A percentile compares a stretch with the other conserved stretches of the same genome.
phyloP scores from a whole-genome alignment of 345 rosid species.

The Atalantia buxifolia region DNA sequence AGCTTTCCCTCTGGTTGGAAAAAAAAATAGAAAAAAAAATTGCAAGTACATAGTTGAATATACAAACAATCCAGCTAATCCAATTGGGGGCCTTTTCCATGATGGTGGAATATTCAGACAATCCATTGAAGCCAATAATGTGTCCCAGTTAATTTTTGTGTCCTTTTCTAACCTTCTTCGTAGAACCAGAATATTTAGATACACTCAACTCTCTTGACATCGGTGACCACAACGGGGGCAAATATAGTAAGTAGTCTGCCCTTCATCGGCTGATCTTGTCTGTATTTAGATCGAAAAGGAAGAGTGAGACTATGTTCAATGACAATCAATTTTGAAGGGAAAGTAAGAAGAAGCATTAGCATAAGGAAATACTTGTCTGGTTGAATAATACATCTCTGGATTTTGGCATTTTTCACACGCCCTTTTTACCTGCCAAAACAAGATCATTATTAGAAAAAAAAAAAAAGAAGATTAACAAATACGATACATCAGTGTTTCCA shows the following conservation, averaged over 20 bases:
- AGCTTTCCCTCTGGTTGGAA: background rate
- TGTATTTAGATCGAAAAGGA: slow-evolving; percentile 8
- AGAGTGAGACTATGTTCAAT: background rate
- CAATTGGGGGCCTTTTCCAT: background rate
- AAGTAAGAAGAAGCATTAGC: background rate
- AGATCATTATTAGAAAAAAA: background rate
- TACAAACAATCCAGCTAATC: background rate
- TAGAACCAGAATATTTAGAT: background rate
- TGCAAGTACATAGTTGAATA: background rate
- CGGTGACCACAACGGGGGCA: slow-evolving; percentile 33
- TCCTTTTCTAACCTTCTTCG: background rate
- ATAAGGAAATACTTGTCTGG: slow-evolving; percentile 34
- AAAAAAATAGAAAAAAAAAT: background rate
- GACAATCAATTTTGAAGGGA: background rate
- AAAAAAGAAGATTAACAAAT: background rate
- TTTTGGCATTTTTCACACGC: slow-evolving; percentile 42
- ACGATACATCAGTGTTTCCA: background rate
- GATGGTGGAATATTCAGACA: background rate
- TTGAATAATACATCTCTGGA: slow-evolving; percentile 29
- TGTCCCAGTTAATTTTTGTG: too few relatives aligned
- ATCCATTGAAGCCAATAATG: too few relatives aligned
- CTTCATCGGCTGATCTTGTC: slow-evolving; percentile 57
- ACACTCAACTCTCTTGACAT: slow-evolving; percentile 13
- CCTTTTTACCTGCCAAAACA: slow-evolving; percentile 22
- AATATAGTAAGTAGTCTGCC: slow-evolving; percentile 32